These are phyloP conservation scores for Lichenothelia convexa DNA, from an alignment of 495 filamentous ascomycete species.

Conservation along the genomic window DNA sequence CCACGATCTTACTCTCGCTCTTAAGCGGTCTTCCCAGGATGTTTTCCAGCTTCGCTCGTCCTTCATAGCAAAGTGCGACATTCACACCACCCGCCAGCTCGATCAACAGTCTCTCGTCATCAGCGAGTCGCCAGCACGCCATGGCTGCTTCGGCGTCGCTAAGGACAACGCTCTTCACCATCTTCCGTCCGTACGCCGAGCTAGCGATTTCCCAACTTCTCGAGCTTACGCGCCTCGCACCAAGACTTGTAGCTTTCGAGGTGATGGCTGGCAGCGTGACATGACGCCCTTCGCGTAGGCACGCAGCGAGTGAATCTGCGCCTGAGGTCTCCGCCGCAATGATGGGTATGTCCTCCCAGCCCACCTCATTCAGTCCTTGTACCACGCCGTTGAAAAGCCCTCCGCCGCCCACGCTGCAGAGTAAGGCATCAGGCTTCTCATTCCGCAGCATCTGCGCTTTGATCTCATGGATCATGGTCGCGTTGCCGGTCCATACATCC, in stretches of 20 bases:
- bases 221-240: constrained; percentile 52
- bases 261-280: constrained; percentile 60
- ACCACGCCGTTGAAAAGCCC: constrained; percentile 69
- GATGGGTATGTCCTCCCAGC: constrained; percentile 31
- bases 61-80: constrained; percentile 35
- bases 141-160: constrained; percentile 65
- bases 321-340: constrained; percentile 72
- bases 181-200: no score
- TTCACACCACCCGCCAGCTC: constrained; percentile 68
- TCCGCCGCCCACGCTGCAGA: constrained; percentile 79
- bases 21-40: constrained; percentile 38
- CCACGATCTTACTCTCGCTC: constrained; percentile 50
- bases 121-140: constrained; percentile 55
- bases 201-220: constrained; percentile 48
- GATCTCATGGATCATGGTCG: constrained; percentile 59
- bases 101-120: constrained; percentile 63
- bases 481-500: constrained; percentile 66
- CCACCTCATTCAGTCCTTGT: constrained; percentile 40
- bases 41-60: constrained; percentile 40
- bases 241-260: constrained; percentile 61
- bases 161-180: constrained; percentile 49
- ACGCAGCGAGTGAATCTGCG: constrained; percentile 49
- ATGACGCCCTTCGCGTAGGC: constrained; percentile 38
- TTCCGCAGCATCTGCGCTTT: constrained; percentile 31
- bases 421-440: constrained; percentile 41